A percentile compares a stretch with the other conserved stretches of the same genome.
Conservation (phyloP, 208 protist species). For the Wallacemonas sp. region DNA sequence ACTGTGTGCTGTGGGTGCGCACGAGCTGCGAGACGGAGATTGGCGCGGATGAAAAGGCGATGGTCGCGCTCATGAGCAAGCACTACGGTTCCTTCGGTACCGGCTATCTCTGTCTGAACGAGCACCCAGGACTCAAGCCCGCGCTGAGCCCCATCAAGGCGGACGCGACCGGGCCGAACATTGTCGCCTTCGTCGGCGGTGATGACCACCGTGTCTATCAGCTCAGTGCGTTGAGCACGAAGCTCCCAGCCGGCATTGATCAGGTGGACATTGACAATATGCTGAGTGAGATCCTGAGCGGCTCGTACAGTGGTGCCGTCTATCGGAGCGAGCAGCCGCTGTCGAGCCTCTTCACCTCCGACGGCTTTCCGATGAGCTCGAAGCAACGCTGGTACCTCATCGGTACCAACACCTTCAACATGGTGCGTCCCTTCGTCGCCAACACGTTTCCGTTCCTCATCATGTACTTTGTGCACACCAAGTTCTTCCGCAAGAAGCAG, state of each 20-base stretch:
- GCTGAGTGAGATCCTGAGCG: conserved; percentile 25
- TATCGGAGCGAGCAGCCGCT: conserved; percentile 17
- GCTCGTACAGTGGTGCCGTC: neutral
- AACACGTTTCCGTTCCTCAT: conserved; percentile 67
- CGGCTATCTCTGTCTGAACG: conserved; percentile 68
- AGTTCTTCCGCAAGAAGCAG: conserved; percentile 38
- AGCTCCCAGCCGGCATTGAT: conserved; percentile 25
- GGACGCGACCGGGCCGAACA: conserved; percentile 10
- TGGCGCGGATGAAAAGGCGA: conserved; percentile 7
- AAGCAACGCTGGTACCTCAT: conserved; percentile 52
- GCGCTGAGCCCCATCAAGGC: conserved; percentile 14
- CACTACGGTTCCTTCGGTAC: conserved; percentile 66
- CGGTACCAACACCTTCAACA: conserved; percentile 31
- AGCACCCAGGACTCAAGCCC: conserved; percentile 24
- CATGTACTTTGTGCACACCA: conserved; percentile 70
- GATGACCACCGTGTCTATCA: conserved; percentile 51
- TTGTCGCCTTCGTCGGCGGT: conserved; percentile 56
- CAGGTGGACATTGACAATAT: conserved; percentile 26
- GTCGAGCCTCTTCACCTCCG: conserved; percentile 28
- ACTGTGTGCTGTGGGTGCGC: conserved; percentile 79
- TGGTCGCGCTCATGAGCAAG: conserved; percentile 24
- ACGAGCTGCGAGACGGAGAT: conserved; percentile 31
- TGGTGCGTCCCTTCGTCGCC: conserved; percentile 35
- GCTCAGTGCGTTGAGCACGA: conserved; percentile 22
- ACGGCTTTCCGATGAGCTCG: conserved; percentile 50